Evolutionary conservation across 1,284 basidiomycete genomes (phyloP), one percentile per base, ranked within the genome.

Genomic region (Ustilago loliicola): DNA sequence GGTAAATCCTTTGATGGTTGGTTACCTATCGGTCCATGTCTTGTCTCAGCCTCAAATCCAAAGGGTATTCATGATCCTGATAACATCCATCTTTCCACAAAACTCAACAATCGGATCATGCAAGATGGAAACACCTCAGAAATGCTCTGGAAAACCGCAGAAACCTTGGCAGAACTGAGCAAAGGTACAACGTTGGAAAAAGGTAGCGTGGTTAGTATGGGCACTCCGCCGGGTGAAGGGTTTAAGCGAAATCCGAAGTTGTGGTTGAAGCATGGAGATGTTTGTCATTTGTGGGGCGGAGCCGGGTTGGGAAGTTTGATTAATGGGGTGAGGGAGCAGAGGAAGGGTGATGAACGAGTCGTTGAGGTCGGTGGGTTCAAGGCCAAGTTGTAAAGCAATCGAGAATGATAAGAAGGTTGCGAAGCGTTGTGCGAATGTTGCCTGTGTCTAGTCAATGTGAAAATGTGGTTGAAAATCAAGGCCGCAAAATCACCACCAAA

Each of bases 181-280:
- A 69, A 60, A 34, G 94, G 92, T 1, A 94, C 94, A 4, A 96
- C 94, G 0, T 90, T 97, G 27, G 90, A 91, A 71, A 90, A 93
- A 0, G 95, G 94, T 1, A 91, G 92, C 0, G 88, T 95, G 72
- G 93, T 95, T 80, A 89, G 94, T 80, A 95, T 93, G 54, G 80
- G 72, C 1, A 83, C 79, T 3, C 73, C 61, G 1, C 79, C 86
- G 1, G 87, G 93, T 27, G 92, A 94, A 34, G 94, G 94, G 0
- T 93, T 92, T 77, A 91, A 91, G 47, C 90, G 89, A 81, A 90
- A 91, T 52, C 92, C 93, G 0, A 89, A 91, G 1, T 65, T 92
- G 11, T 93, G 90, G 83, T 88, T 96, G 34, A 91, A 91, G 85
- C 87, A 93, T 72, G 93, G 93, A 0, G 94, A 96, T 78, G 89